Evolutionary conservation across 2,329 filamentous ascomycete species (phyloP), one percentile per base, ranked within the genome.

Genomic region (Beauveria caledonica): DNA sequence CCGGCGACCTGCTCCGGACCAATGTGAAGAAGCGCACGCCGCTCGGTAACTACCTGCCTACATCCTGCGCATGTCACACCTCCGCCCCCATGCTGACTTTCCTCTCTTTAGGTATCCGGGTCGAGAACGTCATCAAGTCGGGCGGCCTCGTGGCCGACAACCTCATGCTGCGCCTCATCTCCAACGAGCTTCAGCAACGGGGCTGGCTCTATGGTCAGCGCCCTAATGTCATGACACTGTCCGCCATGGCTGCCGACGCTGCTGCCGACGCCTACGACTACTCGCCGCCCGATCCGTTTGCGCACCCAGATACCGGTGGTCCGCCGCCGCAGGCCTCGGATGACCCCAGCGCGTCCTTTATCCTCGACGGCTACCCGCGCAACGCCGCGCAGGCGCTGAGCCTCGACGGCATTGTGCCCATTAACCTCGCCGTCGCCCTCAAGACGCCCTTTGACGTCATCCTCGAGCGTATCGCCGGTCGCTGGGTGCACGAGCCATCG

Each of bases 351-450:
- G 91, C 92, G 9, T 96, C 92, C 1, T 97, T 97, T 73, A 89
- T 99, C 64, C 87, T 99, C 58, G 94, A 99, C 72, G 94, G 94
- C 17, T 99, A 97, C 74, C 94, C 94, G 2, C 88, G 94, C 65
- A 99, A 90, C 7, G 88, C 89, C 1, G 71, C 78, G 3, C 94
- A 99, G 75, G 94, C 92, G 29, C 73, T 77, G 46, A 86, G 86
- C 61, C 82, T 97, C 52, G 92, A 96, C 71, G 77, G 78, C 50
- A 80, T 97, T 39, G 84, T 97, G 36, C 92, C 93, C n/a, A 92
- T 99, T 72, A 99, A 99, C 74, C 83, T 97, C 63, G 94, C 92
- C 53, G 87, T 97, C 62, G 91, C 89, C 60, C 80, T 97, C 66
- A 83, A 88, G 70, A 97, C 93, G 0, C 94, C 94, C 0, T 84